Evolutionary conservation across 2,329 filamentous ascomycete genomes (phyloP).

Genomic region (Exserohilum rostratum): DNA sequence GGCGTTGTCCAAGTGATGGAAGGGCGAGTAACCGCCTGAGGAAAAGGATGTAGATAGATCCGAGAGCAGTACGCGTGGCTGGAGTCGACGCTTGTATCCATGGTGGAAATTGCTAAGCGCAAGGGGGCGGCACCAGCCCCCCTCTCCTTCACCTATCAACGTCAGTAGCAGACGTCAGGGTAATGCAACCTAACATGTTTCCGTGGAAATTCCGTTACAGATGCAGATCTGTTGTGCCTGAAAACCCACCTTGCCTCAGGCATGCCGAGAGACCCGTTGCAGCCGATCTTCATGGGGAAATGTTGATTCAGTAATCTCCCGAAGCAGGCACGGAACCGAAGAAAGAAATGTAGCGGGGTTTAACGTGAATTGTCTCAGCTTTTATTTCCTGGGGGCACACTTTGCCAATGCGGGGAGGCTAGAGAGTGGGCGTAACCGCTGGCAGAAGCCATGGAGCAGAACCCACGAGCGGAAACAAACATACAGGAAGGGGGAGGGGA

Average conservation of each 20-base stretch:
- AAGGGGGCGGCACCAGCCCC: background rate
- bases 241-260: conserved; percentile 17
- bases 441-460: background rate
- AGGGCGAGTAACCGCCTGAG: conserved; percentile 32
- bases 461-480: too few relatives aligned
- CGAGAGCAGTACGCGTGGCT: conserved; percentile 4
- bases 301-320: conserved; percentile 9
- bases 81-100: background rate
- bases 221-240: conserved; percentile 14
- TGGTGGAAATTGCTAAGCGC: background rate
- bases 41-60: conserved; percentile 8
- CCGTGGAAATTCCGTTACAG: conserved; percentile 8
- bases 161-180: conserved; percentile 4
- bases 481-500: too few relatives aligned
- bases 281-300: conserved; percentile 4
- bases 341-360: conserved; percentile 8
- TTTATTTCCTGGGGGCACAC: conserved; percentile 14
- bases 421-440: conserved; percentile 11
- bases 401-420: conserved; percentile 11
- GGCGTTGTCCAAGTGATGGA: conserved; percentile 52
- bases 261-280: conserved; percentile 1
- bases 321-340: background rate
- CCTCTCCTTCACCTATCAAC: background rate
- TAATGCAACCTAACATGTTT: conserved; percentile 10
- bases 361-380: conserved; percentile 17